Percentiles rank a stretch among this genome's conserved stretches.
Evolutionary conservation across 495 filamentous ascomycete genomes (phyloP).

Genomic region (Cetradonia linearis): DNA sequence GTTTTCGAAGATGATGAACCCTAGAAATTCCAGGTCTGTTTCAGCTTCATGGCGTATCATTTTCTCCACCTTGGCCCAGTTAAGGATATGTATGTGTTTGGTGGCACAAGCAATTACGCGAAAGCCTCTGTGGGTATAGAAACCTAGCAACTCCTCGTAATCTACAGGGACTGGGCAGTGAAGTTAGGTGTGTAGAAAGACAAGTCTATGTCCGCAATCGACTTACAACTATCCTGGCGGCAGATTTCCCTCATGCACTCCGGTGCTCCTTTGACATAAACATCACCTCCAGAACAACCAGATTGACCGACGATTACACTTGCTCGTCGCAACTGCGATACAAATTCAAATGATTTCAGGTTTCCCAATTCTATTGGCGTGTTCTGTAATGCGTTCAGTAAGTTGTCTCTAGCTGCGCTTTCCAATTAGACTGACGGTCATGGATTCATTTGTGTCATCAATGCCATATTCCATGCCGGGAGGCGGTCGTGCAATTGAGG

Average conservation of each 20-base stretch:
- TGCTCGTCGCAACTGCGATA: constrained; percentile 86
- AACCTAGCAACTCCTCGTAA: constrained; percentile 74
- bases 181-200: not conserved
- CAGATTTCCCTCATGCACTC: constrained; percentile 96
- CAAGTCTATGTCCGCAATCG: not conserved
- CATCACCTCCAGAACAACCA: constrained; percentile 62
- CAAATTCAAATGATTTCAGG: constrained; percentile 84
- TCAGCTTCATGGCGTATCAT: constrained; percentile 82
- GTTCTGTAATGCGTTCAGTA: not conserved
- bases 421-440: constrained; percentile 13
- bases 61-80: constrained; percentile 89
- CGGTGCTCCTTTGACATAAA: constrained; percentile 95
- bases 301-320: constrained; percentile 88
- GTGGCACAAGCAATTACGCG: constrained; percentile 96
- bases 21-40: constrained; percentile 69
- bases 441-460: constrained; percentile 31
- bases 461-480: constrained; percentile 46
- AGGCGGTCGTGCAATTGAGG: constrained; percentile 79
- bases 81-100: constrained; percentile 73
- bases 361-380: constrained; percentile 66
- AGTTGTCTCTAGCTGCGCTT: not conserved
- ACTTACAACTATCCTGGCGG: constrained; percentile 62
- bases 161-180: constrained; percentile 60
- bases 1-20: constrained; percentile 98
- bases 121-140: constrained; percentile 92